Conservation (phyloP, 148 eudicot genomes). For the Persicaria tinctoria region DNA sequence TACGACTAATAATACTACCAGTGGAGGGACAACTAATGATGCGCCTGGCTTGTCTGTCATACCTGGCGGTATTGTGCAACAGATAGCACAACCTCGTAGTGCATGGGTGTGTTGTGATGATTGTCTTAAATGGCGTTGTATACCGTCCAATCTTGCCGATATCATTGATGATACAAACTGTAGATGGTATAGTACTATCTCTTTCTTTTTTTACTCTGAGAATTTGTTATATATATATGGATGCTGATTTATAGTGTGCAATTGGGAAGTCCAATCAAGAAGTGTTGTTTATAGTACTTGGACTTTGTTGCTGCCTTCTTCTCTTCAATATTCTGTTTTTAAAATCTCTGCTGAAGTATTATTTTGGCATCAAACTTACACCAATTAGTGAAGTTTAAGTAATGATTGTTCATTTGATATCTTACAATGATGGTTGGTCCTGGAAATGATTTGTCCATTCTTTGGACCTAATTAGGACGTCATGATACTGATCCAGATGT, state of each 20-base stretch:
- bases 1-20: conserved; percentile 10
- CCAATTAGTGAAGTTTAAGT: background rate
- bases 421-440: background rate
- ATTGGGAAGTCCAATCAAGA: background rate
- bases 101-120: conserved; percentile 97
- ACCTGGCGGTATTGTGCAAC: conserved; percentile 23
- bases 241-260: background rate
- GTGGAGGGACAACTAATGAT: conserved; percentile 22
- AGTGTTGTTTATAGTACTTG: background rate
- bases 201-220: conserved; percentile 1
- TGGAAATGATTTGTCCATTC: background rate
- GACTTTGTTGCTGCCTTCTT: background rate
- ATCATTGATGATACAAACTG: conserved; percentile 61
- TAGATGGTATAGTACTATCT: conserved; percentile 51
- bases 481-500: too few species aligned
- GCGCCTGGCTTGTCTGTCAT: conserved; percentile 17
- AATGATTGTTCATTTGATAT: background rate
- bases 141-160: conserved; percentile 83
- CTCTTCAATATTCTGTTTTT: background rate
- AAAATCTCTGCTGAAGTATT: background rate
- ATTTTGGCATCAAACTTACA: background rate
- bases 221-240: background rate
- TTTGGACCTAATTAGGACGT: background rate
- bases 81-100: conserved; percentile 30
- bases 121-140: conserved; percentile 92